Evolutionary conservation across 2,329 filamentous ascomycete genomes (phyloP).

Genomic region (Monilinia fructicola): DNA sequence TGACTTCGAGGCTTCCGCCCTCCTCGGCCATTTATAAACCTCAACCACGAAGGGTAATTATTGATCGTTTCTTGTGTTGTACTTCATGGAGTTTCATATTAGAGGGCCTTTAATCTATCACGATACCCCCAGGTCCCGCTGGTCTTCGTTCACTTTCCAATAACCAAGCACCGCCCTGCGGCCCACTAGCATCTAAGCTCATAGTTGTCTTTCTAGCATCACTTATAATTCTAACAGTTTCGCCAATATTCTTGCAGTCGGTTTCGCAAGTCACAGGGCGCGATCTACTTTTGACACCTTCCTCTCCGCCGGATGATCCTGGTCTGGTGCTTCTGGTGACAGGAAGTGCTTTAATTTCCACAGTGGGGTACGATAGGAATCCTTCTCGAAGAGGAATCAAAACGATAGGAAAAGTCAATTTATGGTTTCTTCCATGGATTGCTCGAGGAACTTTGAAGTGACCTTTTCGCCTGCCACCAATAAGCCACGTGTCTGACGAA

Average conservation of each 20-base stretch:
- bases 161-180: constrained; percentile 64
- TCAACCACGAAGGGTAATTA: background rate
- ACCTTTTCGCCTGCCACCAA: constrained; percentile 77
- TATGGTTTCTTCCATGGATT: constrained; percentile 48
- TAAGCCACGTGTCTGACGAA: constrained; percentile 74
- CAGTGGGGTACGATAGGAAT: constrained; percentile 69
- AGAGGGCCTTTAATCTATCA: constrained; percentile 23
- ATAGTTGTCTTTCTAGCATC: constrained; percentile 72
- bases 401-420: constrained; percentile 60
- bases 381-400: constrained; percentile 80
- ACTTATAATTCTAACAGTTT: constrained; percentile 72
- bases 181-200: constrained; percentile 66
- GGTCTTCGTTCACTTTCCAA: constrained; percentile 56
- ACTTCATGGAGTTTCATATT: background rate
- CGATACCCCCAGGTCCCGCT: constrained; percentile 24
- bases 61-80: background rate
- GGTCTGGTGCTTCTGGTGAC: constrained; percentile 32
- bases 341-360: constrained; percentile 71
- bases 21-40: background rate
- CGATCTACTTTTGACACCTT: constrained; percentile 28
- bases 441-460: constrained; percentile 64
- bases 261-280: constrained; percentile 64
- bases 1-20: background rate
- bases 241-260: constrained; percentile 74
- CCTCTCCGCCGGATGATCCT: constrained; percentile 30